Evolutionary conservation across 305 asterid genomes (phyloP).

Genomic region (Fraxinus dipetala): DNA sequence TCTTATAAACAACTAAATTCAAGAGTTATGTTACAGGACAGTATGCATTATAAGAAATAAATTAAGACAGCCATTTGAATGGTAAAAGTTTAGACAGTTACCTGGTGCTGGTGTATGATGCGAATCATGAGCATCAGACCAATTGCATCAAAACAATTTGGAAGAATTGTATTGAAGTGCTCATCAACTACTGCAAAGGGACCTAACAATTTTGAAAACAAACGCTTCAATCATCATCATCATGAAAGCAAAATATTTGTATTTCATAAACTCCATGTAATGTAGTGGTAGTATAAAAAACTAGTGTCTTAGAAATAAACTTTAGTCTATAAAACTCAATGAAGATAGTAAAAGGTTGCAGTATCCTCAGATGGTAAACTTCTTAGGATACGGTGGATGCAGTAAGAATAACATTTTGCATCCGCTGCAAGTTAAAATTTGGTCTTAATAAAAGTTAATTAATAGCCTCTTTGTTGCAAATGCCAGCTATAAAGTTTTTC

Average conservation of each 20-base stretch:
- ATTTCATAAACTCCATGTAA: constrained; percentile 11
- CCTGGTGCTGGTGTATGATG: constrained; percentile 95
- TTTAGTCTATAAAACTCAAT: not conserved
- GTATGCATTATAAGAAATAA: constrained; percentile 13
- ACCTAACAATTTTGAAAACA: constrained; percentile 50
- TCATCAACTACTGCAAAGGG: constrained; percentile 86
- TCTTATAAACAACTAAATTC: not conserved
- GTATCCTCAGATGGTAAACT: constrained; percentile 7
- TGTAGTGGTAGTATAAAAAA: not conserved
- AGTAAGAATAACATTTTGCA: not conserved
- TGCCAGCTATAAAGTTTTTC: not conserved
- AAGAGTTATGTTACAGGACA: not conserved
- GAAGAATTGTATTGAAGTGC: constrained; percentile 72
- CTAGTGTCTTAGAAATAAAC: not conserved
- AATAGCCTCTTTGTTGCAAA: not conserved
- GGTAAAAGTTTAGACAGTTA: constrained; percentile 24
- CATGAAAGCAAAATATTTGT: constrained; percentile 5
- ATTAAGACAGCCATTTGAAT: not conserved
- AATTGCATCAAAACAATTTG: constrained; percentile 86
- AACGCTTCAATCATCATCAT: constrained; percentile 21
- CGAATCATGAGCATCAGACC: constrained; percentile 98
- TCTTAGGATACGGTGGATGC: not conserved
- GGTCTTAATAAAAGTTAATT: not conserved
- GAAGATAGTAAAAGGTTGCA: not conserved
- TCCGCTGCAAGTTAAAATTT: not conserved